Evolutionary conservation across 139 green algal species (phyloP), one percentile per base, ranked within the genome.

Genomic region (Spirogloea muscicola): DNA sequence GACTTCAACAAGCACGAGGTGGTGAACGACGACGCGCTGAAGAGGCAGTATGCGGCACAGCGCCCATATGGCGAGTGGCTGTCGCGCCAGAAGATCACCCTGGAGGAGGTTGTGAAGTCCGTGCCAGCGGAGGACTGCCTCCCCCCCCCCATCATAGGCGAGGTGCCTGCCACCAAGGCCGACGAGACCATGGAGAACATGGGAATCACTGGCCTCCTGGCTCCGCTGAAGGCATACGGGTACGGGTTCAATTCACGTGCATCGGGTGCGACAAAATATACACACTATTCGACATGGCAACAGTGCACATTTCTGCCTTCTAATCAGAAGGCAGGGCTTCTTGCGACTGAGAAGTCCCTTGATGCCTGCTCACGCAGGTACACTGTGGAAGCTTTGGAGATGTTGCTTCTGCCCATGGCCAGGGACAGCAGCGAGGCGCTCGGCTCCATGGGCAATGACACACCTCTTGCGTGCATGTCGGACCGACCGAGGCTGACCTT

Each of bases 381-480:
- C 89, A 97, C 93, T 6, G 82, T 87, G 25, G 93, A 97, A 82
- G 76, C 89, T 0, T 76, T 97, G 34, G 93, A 97, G 75, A 68
- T 94, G 86, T 79, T 97, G 79, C 89, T 97, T 64, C 42, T 91
- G 4, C 93, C 93, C 58, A 97, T 97, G 92, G 91, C 68, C 0
- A 9, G 51, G 2, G 27, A 25, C 13, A 68, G 78, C 21, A 85
- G 86, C 2, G 93, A 97, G 79, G 85, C 93, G n/a, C 87, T 97
- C 62, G 93, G 93, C 52, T 95, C 88, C 36, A 97, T 97, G 93
- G 93, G 93, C 68, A 97, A 97, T 64, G 93, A 97, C 75, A 86
- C 92, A 0, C 86, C 93, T 1, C 86, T 97, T 74, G 90, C 93
- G 0, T 87, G 82, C 40, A 90, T 98, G 58, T 90, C 74, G 51